These are phyloP conservation scores for Chlorella sp. DNA, from an alignment of 139 green algal genomes.

Conservation along the genomic window DNA sequence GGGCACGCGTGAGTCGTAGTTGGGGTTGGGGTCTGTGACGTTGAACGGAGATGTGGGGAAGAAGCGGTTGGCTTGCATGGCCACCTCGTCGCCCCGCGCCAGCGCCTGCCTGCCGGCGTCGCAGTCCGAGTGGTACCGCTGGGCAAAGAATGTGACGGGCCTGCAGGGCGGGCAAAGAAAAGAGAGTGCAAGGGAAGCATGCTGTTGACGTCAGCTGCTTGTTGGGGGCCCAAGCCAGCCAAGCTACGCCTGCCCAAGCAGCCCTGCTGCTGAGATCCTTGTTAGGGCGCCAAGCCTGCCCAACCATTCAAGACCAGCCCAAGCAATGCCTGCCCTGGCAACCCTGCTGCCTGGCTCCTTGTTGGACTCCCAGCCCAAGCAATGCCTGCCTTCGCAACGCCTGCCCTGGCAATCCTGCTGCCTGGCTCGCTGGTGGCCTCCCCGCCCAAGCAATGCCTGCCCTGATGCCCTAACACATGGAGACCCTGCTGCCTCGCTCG, in stretches of 20 bases:
- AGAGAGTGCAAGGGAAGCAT: not conserved
- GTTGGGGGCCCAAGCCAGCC: not conserved
- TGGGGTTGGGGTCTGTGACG: not conserved
- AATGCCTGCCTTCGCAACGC: too few species aligned
- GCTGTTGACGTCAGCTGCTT: too few species aligned
- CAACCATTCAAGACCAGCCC: not conserved
- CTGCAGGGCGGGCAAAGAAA: not conserved
- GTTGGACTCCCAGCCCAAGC: too few species aligned
- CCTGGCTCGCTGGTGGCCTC: too few species aligned
- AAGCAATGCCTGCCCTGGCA: not conserved
- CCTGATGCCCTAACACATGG: too few species aligned
- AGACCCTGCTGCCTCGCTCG: too few species aligned
- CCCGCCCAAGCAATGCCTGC: too few species aligned
- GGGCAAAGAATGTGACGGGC: conserved; percentile 10
- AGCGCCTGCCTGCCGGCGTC: not conserved
- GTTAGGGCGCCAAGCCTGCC: too few species aligned
- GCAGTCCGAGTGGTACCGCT: conserved; percentile 11
- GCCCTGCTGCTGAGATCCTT: not conserved
- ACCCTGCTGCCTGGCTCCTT: not conserved
- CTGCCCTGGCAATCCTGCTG: too few species aligned
- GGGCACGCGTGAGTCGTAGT: not conserved
- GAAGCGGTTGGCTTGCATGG: conserved; percentile 29
- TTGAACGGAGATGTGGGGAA: conserved; percentile 6
- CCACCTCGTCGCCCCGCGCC: conserved; percentile 4
- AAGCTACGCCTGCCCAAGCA: not conserved